phyloP scores from a whole-genome alignment of 1,284 basidiomycete species.

The Moesziomyces sp. region DNA sequence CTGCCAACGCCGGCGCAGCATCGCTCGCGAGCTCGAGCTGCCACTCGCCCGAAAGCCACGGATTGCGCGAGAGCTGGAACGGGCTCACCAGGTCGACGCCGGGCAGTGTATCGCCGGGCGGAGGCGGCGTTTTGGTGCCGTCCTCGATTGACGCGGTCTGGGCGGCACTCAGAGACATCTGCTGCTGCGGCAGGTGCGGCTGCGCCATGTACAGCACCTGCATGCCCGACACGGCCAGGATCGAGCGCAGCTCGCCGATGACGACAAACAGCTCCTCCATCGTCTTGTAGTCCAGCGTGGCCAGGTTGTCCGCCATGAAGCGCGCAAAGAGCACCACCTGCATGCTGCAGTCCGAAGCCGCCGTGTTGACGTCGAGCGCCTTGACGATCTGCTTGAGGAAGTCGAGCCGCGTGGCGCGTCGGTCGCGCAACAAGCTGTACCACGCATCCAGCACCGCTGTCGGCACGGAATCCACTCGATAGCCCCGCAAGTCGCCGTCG shows the following conservation, averaged over 20 bases:
- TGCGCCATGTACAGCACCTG: slow-evolving; percentile 72
- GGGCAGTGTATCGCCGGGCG: background rate
- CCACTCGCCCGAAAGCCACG: slow-evolving; percentile 42
- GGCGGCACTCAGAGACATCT: background rate
- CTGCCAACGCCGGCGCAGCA: slow-evolving; percentile 8
- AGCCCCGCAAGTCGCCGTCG: slow-evolving; percentile 25
- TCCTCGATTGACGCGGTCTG: slow-evolving; percentile 4
- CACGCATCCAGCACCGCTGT: slow-evolving; percentile 76
- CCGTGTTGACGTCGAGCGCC: slow-evolving; percentile 79
- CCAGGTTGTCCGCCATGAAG: slow-evolving; percentile 93
- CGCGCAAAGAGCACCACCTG: slow-evolving; percentile 75
- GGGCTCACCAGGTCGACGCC: slow-evolving; percentile 32
- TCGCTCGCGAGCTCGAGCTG: slow-evolving; percentile 30
- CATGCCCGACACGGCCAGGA: slow-evolving; percentile 85
- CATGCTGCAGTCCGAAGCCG: slow-evolving; percentile 35
- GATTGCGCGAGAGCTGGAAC: slow-evolving; percentile 28
- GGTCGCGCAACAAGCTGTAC: slow-evolving; percentile 90
- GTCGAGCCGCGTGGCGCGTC: slow-evolving; percentile 82
- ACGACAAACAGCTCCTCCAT: slow-evolving; percentile 90
- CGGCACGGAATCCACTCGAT: slow-evolving; percentile 21
- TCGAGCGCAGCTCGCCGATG: slow-evolving; percentile 80
- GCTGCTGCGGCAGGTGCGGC: slow-evolving; percentile 40
- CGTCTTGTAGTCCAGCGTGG: slow-evolving; percentile 90
- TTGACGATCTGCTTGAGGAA: slow-evolving; percentile 85
- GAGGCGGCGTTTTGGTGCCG: slow-evolving; percentile 27